Evolutionary conservation across 1,139 yeast species (phyloP).

Genomic region (Blastobotrys indianensis): DNA sequence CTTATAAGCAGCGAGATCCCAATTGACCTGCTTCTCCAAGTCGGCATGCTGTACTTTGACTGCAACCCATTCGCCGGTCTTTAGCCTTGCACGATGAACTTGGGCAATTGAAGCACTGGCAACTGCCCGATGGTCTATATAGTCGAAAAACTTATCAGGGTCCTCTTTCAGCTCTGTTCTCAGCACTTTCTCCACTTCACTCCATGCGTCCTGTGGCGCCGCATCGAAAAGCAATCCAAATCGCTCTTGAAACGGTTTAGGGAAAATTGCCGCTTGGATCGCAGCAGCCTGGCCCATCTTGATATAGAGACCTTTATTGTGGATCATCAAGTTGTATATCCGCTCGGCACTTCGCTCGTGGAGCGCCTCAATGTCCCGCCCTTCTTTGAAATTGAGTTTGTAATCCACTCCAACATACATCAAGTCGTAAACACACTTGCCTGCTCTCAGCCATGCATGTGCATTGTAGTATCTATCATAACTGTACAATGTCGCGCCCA

Average conservation of each 20-base stretch:
- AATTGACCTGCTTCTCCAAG: constrained; percentile 49
- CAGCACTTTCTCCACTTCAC: constrained; percentile 43
- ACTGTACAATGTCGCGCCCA: constrained; percentile 14
- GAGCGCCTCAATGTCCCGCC: constrained; percentile 43
- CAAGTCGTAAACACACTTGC: constrained; percentile 46
- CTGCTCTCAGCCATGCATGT: constrained; percentile 48
- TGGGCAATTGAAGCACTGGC: constrained; percentile 76
- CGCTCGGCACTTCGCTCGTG: constrained; percentile 58
- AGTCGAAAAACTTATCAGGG: constrained; percentile 41
- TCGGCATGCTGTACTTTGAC: constrained; percentile 64
- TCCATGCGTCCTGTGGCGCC: constrained; percentile 68
- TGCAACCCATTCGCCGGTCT: constrained; percentile 54
- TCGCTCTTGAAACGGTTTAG: constrained; percentile 51
- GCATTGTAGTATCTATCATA: constrained; percentile 35
- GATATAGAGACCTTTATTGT: constrained; percentile 67
- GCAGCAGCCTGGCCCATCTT: constrained; percentile 75
- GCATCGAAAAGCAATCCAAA: constrained; percentile 57
- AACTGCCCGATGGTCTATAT: constrained; percentile 48
- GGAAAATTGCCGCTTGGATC: constrained; percentile 62
- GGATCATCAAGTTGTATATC: constrained; percentile 45
- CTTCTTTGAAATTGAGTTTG: constrained; percentile 42
- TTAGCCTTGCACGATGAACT: constrained; percentile 54
- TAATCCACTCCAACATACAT: constrained; percentile 56
- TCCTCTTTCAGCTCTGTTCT: constrained; percentile 45
- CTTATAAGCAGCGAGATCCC: constrained; percentile 56